Conservation (phyloP, 2,329 filamentous ascomycete species). For the Paraphaeosphaeria minitans region DNA sequence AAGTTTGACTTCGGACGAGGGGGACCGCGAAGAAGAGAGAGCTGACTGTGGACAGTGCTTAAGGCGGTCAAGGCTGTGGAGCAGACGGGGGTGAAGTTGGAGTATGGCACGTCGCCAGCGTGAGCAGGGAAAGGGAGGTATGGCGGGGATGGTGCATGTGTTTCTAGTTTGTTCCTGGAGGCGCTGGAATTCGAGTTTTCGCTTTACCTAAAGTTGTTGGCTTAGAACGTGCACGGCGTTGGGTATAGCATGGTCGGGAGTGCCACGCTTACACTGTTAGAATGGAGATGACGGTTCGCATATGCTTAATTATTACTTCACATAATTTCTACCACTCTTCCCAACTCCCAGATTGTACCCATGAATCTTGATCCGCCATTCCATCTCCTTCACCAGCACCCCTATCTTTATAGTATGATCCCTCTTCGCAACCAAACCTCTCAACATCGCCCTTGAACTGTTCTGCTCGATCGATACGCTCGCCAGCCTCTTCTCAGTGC, state of each 20-base stretch:
- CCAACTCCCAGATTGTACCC: conserved; percentile 2
- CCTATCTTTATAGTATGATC: neutral
- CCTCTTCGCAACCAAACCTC: conserved; percentile 2
- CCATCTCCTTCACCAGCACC: conserved; percentile 9
- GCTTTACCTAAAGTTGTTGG: no score
- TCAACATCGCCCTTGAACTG: conserved; percentile 4
- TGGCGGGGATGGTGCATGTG: no score
- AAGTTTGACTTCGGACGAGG: neutral
- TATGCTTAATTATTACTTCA: no score
- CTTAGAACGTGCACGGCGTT: neutral
- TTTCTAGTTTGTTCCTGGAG: no score
- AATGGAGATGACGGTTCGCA: no score
- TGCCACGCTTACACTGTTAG: no score
- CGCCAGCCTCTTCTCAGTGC: neutral
- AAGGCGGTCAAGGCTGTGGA: neutral
- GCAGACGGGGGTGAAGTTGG: neutral
- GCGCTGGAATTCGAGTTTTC: no score
- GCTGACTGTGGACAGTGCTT: neutral
- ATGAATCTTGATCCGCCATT: conserved; percentile 7
- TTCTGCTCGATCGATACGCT: conserved; percentile 3
- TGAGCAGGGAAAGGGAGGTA: neutral
- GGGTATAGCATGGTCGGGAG: no score
- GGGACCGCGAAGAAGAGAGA: neutral
- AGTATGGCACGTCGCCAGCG: neutral
- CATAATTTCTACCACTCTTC: neutral